phyloP scores from a whole-genome alignment of 73 alveolate genomes.

The Paramecium caudatum region DNA sequence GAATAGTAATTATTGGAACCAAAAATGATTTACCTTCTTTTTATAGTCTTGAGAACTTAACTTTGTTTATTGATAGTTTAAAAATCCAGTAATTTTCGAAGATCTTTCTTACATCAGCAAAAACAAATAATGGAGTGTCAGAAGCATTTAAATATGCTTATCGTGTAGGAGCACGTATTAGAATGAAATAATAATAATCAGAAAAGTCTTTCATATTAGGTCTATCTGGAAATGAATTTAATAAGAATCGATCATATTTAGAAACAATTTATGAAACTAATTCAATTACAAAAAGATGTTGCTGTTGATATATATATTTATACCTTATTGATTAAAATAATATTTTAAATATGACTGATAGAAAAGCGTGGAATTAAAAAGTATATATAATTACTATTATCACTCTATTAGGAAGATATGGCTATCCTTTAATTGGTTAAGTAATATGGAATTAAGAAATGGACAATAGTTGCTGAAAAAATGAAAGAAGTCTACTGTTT shows the following conservation, averaged over 20 bases:
- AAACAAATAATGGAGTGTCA: neutral
- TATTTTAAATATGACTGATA: conserved; percentile 62
- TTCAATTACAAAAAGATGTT: no score
- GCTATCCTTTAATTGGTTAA: conserved; percentile 86
- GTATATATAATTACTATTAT: neutral
- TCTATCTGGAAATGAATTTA: neutral
- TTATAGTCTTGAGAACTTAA: neutral
- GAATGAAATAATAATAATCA: neutral
- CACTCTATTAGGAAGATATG: conserved; percentile 82
- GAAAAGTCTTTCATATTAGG: neutral
- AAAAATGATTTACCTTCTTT: conserved; percentile 39
- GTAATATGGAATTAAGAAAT: conserved; percentile 85
- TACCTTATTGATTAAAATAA: no score
- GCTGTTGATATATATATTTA: no score
- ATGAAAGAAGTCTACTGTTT: conserved; percentile 80
- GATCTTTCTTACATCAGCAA: conserved; percentile 57
- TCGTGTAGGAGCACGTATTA: neutral
- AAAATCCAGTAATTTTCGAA: neutral
- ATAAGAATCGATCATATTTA: no score
- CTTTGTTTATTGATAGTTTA: neutral
- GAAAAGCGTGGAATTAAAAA: conserved; percentile 70
- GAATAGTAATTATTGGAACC: conserved; percentile 31
- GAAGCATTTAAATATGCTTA: conserved; percentile 17
- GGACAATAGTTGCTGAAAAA: conserved; percentile 89
- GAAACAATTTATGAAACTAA: no score